Evolutionary conservation across 768 basidiomycete species (phyloP), one percentile per base, ranked within the genome.

Genomic region (Artomyces pyxidatus): DNA sequence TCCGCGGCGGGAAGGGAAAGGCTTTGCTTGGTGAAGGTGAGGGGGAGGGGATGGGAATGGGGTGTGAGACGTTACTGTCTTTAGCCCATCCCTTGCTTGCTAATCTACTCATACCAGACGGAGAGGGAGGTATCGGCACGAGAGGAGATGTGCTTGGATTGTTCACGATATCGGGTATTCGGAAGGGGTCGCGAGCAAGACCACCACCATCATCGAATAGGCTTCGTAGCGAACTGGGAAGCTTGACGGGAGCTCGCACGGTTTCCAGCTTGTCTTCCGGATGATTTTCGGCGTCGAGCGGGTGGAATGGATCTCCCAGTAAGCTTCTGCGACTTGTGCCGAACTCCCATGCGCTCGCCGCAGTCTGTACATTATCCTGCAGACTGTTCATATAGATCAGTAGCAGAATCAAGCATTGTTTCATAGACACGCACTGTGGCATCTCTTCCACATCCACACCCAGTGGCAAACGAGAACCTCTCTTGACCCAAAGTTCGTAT

Each of bases 181-280:
- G 75, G 54, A 74, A 67, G 1, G 70, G 62, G 37, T 76, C 75
- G 6, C 66, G 60, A 25, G 63, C 19, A 17, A 55, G 45, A n/a
- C 63, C 58, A 12, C 55, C 50, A 9, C 73, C 76, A 39, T 81
- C 77, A 49, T 87, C 85, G 63, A 96, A 96, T 8, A 96, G 70
- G 30, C 73, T 69, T 0, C 90, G 84, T 3, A 94, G 71, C 0
- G 88, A 92, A 1, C 81, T 80, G 2, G 92, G 91, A 10, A 92
- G 59, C 41, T 73, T 71, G n/a, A 71, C 55, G 32, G 66, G 58
- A 0, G 77, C 74, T 12, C 79, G 30, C 5, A 81, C 85, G n/a
- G 71, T 56, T 46, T 70, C 68, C 17, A 25, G 29, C 10, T 39
- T 39, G 14, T 51, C 45, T 12, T 47, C 53, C 19, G 25, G 37